A percentile compares a stretch with the other conserved stretches of the same genome.
phyloP scores from a whole-genome alignment of 495 filamentous ascomycete genomes.

The Penicillium cinerascens region DNA sequence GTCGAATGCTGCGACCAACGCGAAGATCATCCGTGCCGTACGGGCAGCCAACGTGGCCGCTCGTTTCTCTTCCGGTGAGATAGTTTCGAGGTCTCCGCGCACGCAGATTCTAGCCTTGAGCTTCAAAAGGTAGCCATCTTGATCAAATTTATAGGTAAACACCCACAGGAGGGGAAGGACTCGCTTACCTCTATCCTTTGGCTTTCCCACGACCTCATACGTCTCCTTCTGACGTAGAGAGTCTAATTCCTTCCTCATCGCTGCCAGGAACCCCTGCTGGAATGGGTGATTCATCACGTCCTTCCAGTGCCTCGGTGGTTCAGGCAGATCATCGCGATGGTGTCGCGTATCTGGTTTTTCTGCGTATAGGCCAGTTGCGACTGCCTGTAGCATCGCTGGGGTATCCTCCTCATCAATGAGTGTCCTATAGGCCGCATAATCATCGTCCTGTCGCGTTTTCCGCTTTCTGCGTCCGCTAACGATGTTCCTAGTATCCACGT shows the following conservation, averaged over 20 bases:
- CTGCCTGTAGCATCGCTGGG: not conserved
- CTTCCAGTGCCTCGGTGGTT: not conserved
- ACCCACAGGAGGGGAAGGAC: slow-evolving; percentile 23
- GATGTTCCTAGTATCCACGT: no score
- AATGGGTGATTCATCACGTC: not conserved
- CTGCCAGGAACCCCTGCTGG: not conserved
- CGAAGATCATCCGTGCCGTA: slow-evolving; percentile 7
- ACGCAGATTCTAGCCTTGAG: slow-evolving; percentile 28
- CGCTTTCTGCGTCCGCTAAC: not conserved
- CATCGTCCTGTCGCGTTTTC: not conserved
- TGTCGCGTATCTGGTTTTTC: not conserved
- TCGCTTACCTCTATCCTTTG: slow-evolving; percentile 21
- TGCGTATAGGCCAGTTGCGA: not conserved
- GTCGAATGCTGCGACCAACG: slow-evolving; percentile 2
- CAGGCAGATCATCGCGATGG: not conserved
- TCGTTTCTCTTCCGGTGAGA: slow-evolving; percentile 3
- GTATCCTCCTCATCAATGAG: not conserved
- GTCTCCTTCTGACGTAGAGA: not conserved
- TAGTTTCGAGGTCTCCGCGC: slow-evolving; percentile 22
- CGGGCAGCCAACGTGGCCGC: slow-evolving; percentile 21
- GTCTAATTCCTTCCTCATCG: not conserved
- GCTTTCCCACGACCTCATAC: not conserved
- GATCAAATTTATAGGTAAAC: slow-evolving; percentile 32
- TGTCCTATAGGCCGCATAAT: not conserved
- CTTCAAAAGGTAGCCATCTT: slow-evolving; percentile 20